Percentiles rank a stretch among this genome's conserved stretches.
Conservation (phyloP, 1,284 basidiomycete genomes). For the Chondrostereum purpureum region DNA sequence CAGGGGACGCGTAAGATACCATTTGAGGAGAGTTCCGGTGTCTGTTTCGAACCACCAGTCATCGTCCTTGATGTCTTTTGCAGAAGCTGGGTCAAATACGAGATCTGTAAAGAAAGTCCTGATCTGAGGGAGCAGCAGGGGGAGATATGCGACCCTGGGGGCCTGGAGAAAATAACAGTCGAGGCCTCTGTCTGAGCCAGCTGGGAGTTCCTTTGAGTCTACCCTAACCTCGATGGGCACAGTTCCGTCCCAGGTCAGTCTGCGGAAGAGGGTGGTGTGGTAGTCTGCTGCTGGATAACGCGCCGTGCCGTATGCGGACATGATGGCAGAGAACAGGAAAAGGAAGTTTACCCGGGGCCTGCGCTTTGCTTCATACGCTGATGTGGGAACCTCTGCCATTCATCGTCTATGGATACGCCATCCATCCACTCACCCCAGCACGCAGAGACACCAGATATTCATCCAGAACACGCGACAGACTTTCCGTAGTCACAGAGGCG, state of each 20-base stretch:
- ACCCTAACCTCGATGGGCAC: constrained; percentile 82
- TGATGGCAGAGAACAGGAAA: constrained; percentile 21
- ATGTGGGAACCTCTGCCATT: constrained; percentile 75
- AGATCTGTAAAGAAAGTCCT: constrained; percentile 82
- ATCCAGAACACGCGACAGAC: constrained; percentile 40
- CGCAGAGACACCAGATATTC: constrained; percentile 68
- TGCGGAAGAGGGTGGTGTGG: constrained; percentile 68
- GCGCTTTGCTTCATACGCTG: constrained; percentile 1
- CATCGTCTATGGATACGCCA: constrained; percentile 79
- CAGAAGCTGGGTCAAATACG: constrained; percentile 78
- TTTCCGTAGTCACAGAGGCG: constrained; percentile 65
- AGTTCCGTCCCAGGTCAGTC: constrained; percentile 80
- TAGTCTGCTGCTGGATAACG: constrained; percentile 44
- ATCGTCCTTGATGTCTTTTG: constrained; percentile 68
- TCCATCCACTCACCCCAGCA: constrained; percentile 69
- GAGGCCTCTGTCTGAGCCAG: constrained; percentile 78
- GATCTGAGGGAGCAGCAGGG: constrained; percentile 83
- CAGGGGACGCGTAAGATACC: constrained; percentile 45
- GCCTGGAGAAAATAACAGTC: constrained; percentile 85
- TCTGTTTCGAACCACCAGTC: constrained; percentile 95
- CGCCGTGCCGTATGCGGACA: constrained; percentile 57
- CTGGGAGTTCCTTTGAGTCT: constrained; percentile 78
- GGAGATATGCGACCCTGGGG: constrained; percentile 85
- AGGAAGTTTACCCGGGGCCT: too few species aligned
- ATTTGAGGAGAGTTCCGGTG: constrained; percentile 69